These are phyloP conservation scores for Stagonosporopsis chrysanthemi DNA, from an alignment of 2,329 filamentous ascomycete species.

Conservation along the genomic window DNA sequence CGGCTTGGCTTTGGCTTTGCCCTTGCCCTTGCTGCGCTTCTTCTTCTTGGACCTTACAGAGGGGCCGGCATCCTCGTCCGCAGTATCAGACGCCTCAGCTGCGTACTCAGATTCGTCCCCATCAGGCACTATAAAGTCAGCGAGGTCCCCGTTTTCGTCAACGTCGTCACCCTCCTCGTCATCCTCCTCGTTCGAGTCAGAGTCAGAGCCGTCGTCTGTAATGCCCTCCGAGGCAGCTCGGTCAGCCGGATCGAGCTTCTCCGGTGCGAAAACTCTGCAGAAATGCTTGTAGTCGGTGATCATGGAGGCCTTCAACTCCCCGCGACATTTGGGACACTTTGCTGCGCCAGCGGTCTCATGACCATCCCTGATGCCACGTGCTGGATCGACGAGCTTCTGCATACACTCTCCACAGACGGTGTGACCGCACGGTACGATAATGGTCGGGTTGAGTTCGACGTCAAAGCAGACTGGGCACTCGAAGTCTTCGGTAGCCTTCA, in stretches of 20 bases:
- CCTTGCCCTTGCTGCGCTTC: conserved; percentile 55
- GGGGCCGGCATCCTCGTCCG: conserved; percentile 23
- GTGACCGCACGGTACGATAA: conserved; percentile 86
- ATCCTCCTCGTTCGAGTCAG: conserved; percentile 48
- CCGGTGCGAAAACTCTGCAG: conserved; percentile 72
- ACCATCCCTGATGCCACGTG: conserved; percentile 64
- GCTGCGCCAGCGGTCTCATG: conserved; percentile 60
- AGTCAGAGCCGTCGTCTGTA: conserved; percentile 33
- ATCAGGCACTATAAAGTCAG: conserved; percentile 64
- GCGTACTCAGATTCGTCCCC: conserved; percentile 44
- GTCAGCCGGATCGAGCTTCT: conserved; percentile 50
- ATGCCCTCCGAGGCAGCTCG: conserved; percentile 23
- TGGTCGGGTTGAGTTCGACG: conserved; percentile 73
- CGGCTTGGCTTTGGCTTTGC: conserved; percentile 46
- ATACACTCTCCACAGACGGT: conserved; percentile 81
- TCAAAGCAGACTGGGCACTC: conserved; percentile 88
- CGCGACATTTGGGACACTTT: conserved; percentile 80
- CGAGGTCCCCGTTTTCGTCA: conserved; percentile 51
- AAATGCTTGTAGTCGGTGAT: conserved; percentile 79
- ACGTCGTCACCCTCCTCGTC: conserved; percentile 46
- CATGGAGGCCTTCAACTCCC: conserved; percentile 68
- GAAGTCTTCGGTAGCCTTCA: conserved; percentile 68
- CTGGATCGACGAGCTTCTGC: conserved; percentile 69
- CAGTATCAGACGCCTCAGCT: conserved; percentile 9
- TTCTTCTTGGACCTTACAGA: conserved; percentile 42